Base-by-base conservation (phyloP, 106 monocot species). In the Dioscorea zingiberensis region DNA sequence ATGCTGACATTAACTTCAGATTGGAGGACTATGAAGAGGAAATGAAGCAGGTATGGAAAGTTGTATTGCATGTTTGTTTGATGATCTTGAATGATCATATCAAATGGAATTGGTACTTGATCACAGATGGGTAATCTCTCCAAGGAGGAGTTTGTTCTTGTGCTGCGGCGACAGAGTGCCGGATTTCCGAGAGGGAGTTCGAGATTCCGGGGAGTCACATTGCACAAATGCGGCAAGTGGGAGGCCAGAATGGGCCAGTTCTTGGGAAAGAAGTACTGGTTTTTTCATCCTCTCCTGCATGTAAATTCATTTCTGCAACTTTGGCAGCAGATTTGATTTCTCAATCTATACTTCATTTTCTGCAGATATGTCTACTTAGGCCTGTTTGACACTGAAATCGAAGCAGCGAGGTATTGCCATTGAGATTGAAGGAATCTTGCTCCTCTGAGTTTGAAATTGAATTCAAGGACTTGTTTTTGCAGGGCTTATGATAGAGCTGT, bases 171-270 rank as follows among this genome's bases (percentile, higher is more conserved):
- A 13, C 81, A 78, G 67, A 75, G 78, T 48, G 69, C 85, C n/a
- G 81, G 85, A 7, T 68, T 74, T 23, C 75, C 77, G 0, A 71
- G 77, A 61, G 80, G 80, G 19, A 81, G 81, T 48, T 81, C 85
- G 2, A 78, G 75, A 58, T 85, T 67, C 47, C 62, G 78, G 53
- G 85, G 85, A 18, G 85, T 81, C 21, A 81, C 85, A 55, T 54
- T 81, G 38, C 81, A 85, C 70, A 81, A 81, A 61, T 85, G 81
- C 57, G 85, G 85, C 26, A 74, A 74, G 68, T 85, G 85, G 85
- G 81, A 77, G 59, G 85, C 85, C 18, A 81, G 77, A 64, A 68
- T 77, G 68, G 81, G 80, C 21, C 85, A 85, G 47, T 78, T 81
- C 62, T 60, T 74, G 57, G 81, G 81, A 2, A 85, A 85, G 54